Base-by-base conservation (phyloP, 805 yeast genomes). In the Lipomyces japonicus region DNA sequence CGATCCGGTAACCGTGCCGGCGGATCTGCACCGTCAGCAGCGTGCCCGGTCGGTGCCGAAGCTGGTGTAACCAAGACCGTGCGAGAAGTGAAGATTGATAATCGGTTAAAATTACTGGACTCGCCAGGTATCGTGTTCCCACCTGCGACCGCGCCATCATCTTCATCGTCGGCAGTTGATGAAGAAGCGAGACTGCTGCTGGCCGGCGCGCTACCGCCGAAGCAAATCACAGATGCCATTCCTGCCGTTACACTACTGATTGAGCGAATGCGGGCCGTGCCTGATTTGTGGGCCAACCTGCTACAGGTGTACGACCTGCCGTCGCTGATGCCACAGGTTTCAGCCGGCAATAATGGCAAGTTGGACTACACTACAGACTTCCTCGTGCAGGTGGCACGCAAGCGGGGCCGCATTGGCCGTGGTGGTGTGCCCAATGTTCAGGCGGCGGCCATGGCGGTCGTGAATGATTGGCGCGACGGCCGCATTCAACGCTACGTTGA, bases 71-170 rank as follows among this genome's bases (percentile, higher is more conserved):
- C 98, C 26, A 90, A 96, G 0, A 74, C 91, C 2, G 72, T 93
- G 67, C 80, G 97, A 71, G 95, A 89, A 68, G 89, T 91, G 51
- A 93, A 91, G 71, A 77, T 91, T 53, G 98, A 91, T 68, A 84
- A 82, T 65, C 89, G 89, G 68, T 77, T 91, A 61, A 87, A 85
- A 68, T 76, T 91, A 58, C 75, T 91, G 64, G 98, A 91, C 69
- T 87, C 96, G 47, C 98, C 98, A 45, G 98, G 98, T 65, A 93
- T 91, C 55, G 96, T 93, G 36, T 91, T 93, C 80, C 97, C 97
- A 44, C 59, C 66, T 7, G 51, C 34, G 47, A 44, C 44, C 32
- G 39, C 40, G 43, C 42, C 45, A 43, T 18, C 58, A 54, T 43
- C 51, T 39, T 42, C 51, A 42, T 56, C 79, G 58, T 42, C 53